Evolutionary conservation across 345 rosid genomes (phyloP), one percentile per base, ranked within the genome.

Genomic region (Trapa bicornis): DNA sequence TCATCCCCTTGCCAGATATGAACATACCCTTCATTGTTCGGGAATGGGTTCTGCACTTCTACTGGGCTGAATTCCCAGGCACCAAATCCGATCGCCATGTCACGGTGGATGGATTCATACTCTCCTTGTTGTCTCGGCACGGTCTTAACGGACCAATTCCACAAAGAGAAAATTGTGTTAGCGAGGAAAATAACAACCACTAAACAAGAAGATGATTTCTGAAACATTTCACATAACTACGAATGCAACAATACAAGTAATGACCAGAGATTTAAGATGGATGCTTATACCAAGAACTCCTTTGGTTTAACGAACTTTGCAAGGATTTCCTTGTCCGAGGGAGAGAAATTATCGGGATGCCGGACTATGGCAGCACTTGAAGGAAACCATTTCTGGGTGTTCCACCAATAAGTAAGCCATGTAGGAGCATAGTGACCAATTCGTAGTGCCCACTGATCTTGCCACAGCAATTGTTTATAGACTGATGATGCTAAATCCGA

Each of bases 401-500:
- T 73, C 75, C 75, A 73, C 72, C 72, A 73, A 47, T 68, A 73
- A 65, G 56, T 67, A 63, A 68, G 65, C 75, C 75, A 63, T 48
- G 63, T 33, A 16, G 75, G 68, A 33, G 75, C 37, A 15, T 73
- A 64, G 47, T 68, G 72, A 12, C 58, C 53, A 56, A 73, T 72
- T 29, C 75, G 71, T n/a, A 67, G 58, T 17, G 71, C 71, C 75
- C 75, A 73, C 33, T 68, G 68, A 68, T 73, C 72, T 42, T 37
- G 63, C 58, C 5, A 65, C 29, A 64, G 61, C 68, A 29, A 68
- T 12, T 47, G 74, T 7, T 71, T 37, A 65, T 76, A 78, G 33
- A 71, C 87, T 74, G 81, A 72, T 35, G 69, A 67, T 0, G 83
- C 71, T 47, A 81, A 64, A 32, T 81, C 74, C n/a, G 71, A 65